A percentile compares a stretch with the other conserved stretches of the same genome.
Evolutionary conservation across 306 rosid species (phyloP).

Genomic region (Cicer judaicum): DNA sequence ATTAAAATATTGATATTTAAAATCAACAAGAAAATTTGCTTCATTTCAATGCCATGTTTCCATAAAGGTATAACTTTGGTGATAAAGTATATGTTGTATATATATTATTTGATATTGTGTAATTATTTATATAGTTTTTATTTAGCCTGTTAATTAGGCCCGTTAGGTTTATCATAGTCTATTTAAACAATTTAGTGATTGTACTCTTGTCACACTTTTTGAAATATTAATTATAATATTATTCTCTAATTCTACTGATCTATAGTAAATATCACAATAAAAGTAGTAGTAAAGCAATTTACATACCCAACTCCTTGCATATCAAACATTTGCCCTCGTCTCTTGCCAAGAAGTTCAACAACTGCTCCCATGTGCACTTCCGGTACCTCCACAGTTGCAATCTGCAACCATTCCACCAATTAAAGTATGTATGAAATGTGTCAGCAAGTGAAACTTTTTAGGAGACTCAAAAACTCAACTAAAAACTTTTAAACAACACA

Average conservation of each 20-base stretch:
- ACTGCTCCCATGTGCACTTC: constrained; percentile 96
- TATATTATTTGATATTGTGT: too few species aligned
- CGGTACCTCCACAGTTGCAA: constrained; percentile 97
- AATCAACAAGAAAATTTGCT: not conserved
- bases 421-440: constrained; percentile 31
- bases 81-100: too few species aligned
- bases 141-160: too few species aligned
- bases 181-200: too few species aligned
- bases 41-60: too few species aligned
- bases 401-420: constrained; percentile 57
- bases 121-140: too few species aligned
- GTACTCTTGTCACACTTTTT: too few species aligned
- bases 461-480: constrained; percentile 1
- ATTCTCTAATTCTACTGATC: too few species aligned
- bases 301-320: constrained; percentile 96
- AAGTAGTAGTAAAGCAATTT: constrained; percentile 41
- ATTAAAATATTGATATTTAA: constrained; percentile 11
- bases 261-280: constrained; percentile 6
- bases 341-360: constrained; percentile 94
- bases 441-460: constrained; percentile 22
- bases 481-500: constrained; percentile 10
- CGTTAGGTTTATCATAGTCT: too few species aligned
- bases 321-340: constrained; percentile 96
- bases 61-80: too few species aligned
- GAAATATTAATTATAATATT: too few species aligned